Evolutionary conservation across 1,284 basidiomycete genomes (phyloP).

Genomic region (Fistulinella staudtii): DNA sequence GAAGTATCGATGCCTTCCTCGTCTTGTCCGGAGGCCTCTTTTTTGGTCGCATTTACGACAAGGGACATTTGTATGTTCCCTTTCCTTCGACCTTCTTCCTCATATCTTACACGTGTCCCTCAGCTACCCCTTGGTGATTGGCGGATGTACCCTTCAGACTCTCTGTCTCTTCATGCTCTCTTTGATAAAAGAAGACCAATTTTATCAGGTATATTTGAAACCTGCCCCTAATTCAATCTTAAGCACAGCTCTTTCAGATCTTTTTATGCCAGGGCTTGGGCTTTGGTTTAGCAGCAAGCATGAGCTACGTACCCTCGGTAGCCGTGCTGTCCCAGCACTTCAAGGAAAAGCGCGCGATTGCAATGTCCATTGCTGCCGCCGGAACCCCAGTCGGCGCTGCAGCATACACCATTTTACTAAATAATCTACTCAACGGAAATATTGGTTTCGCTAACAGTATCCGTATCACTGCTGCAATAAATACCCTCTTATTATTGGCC

Average conservation of each 20-base stretch:
- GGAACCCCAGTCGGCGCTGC: constrained; percentile 34
- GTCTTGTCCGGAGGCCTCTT: constrained; percentile 36
- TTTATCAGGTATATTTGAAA: constrained; percentile 31
- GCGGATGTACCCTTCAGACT: constrained; percentile 26
- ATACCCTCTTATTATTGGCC: constrained; percentile 21
- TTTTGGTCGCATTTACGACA: constrained; percentile 35
- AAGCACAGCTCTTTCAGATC: constrained; percentile 19
- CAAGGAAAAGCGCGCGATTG: constrained; percentile 27
- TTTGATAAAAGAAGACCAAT: constrained; percentile 30
- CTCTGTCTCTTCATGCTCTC: constrained; percentile 38
- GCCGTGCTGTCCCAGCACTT: constrained; percentile 39
- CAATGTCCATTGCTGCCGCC: constrained; percentile 32
- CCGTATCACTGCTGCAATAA: constrained; percentile 27
- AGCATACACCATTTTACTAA: constrained; percentile 37
- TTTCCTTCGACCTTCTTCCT: neutral
- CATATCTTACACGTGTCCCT: neutral
- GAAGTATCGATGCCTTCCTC: constrained; percentile 42
- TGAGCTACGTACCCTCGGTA: constrained; percentile 32
- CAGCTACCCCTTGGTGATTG: constrained; percentile 28
- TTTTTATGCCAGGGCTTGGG: constrained; percentile 38
- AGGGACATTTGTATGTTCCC: constrained; percentile 32
- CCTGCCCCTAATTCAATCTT: neutral
- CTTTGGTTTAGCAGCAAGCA: constrained; percentile 33
- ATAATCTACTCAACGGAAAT: constrained; percentile 31
- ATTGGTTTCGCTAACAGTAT: constrained; percentile 29